Percentiles rank a stretch among this genome's conserved stretches.
phyloP scores from a whole-genome alignment of 805 yeast species.

The Monosporozyma servazzii region DNA sequence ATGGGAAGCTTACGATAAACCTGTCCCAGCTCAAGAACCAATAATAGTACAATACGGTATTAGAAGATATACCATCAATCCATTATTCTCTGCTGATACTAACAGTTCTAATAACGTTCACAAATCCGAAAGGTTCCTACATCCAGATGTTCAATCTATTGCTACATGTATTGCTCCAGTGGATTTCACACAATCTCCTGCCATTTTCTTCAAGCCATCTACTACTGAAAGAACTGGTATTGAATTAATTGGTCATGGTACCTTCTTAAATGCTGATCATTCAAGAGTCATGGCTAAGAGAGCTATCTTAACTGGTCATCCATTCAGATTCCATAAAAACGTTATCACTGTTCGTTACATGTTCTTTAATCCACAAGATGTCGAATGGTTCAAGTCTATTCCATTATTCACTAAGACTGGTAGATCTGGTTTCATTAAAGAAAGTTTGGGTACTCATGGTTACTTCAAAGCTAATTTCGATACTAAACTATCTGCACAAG shows the following conservation, averaged over 20 bases:
- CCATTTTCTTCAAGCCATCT: constrained; percentile 63
- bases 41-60: constrained; percentile 89
- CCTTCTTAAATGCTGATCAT: constrained; percentile 79
- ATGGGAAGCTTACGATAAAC: constrained; percentile 84
- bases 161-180: constrained; percentile 89
- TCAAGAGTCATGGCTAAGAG: constrained; percentile 81
- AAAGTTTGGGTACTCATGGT: constrained; percentile 96
- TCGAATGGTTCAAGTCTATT: constrained; percentile 79
- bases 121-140: constrained; percentile 75
- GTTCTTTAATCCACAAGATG: constrained; percentile 91
- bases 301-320: constrained; percentile 84
- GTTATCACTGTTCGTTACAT: constrained; percentile 91
- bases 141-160: constrained; percentile 60
- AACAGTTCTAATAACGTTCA: constrained; percentile 77
- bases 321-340: constrained; percentile 87
- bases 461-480: constrained; percentile 94
- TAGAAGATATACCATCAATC: constrained; percentile 74
- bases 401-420: constrained; percentile 92
- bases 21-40: constrained; percentile 74
- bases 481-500: constrained; percentile 83
- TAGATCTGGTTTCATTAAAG: constrained; percentile 88
- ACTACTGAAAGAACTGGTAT: constrained; percentile 38
- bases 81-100: constrained; percentile 72
- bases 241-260: constrained; percentile 80
- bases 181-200: constrained; percentile 75